phyloP scores from a whole-genome alignment of 2,329 filamentous ascomycete species.

The Dichotomopilus funicola region DNA sequence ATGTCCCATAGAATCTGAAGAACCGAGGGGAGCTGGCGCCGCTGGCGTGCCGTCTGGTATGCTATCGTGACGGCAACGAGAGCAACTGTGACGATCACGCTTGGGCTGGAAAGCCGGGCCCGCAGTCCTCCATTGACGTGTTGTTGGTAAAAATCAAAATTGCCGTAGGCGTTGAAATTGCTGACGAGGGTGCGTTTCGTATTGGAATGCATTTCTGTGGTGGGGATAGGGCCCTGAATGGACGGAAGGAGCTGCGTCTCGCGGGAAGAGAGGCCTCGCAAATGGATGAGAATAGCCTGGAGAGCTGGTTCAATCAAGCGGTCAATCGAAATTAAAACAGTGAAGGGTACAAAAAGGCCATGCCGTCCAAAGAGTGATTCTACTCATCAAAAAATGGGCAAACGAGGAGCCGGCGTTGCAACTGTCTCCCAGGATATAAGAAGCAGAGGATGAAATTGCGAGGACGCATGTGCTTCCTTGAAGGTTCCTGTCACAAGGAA shows the following conservation, averaged over 20 bases:
- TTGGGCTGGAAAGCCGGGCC: slow-evolving; percentile 32
- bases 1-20: slow-evolving; percentile 53
- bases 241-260: not conserved
- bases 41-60: slow-evolving; percentile 31
- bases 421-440: too few relatives aligned
- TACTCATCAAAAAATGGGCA: not conserved
- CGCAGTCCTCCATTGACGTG: slow-evolving; percentile 23
- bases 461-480: too few relatives aligned
- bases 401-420: too few relatives aligned
- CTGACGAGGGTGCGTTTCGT: slow-evolving; percentile 23
- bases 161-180: slow-evolving; percentile 26
- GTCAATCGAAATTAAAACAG: slow-evolving; percentile 7
- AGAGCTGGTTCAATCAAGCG: slow-evolving; percentile 3
- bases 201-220: slow-evolving; percentile 34
- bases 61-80: slow-evolving; percentile 30
- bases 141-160: slow-evolving; percentile 16
- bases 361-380: slow-evolving; percentile 5
- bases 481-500: not conserved
- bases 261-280: not conserved
- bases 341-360: slow-evolving; percentile 11
- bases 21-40: slow-evolving; percentile 28
- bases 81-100: slow-evolving; percentile 30
- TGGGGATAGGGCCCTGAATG: not conserved
- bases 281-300: too few relatives aligned
- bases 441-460: too few relatives aligned